phyloP scores from a whole-genome alignment of 73 alveolate species.

The Paramecium octaurelia region DNA sequence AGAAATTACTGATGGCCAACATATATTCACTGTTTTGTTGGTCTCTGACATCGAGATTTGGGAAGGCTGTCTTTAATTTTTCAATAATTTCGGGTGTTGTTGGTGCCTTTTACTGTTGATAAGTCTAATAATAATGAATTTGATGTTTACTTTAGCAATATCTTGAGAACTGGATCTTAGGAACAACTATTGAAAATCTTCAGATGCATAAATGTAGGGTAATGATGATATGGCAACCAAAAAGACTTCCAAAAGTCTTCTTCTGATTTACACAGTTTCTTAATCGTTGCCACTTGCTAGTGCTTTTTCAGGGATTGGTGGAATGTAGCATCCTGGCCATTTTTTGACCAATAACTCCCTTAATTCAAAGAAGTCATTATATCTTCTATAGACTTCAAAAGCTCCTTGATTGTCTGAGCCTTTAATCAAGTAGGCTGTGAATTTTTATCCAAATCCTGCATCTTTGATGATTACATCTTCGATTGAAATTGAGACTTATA shows the following conservation, averaged over 20 bases:
- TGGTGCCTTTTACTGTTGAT: background rate
- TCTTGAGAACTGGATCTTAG: background rate
- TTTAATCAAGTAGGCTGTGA: slow-evolving; percentile 41
- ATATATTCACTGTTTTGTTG: background rate
- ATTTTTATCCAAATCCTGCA: slow-evolving; percentile 44
- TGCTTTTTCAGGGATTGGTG: slow-evolving; percentile 83
- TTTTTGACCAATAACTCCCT: slow-evolving; percentile 74
- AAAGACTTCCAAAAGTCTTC: background rate
- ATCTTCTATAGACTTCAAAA: slow-evolving; percentile 73
- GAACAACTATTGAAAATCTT: background rate
- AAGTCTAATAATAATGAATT: background rate
- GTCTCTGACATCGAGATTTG: background rate
- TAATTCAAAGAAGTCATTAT: slow-evolving; percentile 85
- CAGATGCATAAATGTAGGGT: background rate
- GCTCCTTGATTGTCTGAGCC: slow-evolving; percentile 63
- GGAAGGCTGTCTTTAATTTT: background rate
- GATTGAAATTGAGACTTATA: background rate
- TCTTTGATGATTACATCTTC: slow-evolving; percentile 41
- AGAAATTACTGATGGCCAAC: background rate
- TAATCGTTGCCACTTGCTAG: slow-evolving; percentile 31
- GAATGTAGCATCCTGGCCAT: slow-evolving; percentile 94
- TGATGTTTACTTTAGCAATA: slow-evolving; percentile 14
- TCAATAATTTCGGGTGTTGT: background rate
- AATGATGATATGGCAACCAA: background rate
- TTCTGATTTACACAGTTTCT: background rate